phyloP scores from a whole-genome alignment of 495 filamentous ascomycete genomes.

The Aspergillus haitiensis region DNA sequence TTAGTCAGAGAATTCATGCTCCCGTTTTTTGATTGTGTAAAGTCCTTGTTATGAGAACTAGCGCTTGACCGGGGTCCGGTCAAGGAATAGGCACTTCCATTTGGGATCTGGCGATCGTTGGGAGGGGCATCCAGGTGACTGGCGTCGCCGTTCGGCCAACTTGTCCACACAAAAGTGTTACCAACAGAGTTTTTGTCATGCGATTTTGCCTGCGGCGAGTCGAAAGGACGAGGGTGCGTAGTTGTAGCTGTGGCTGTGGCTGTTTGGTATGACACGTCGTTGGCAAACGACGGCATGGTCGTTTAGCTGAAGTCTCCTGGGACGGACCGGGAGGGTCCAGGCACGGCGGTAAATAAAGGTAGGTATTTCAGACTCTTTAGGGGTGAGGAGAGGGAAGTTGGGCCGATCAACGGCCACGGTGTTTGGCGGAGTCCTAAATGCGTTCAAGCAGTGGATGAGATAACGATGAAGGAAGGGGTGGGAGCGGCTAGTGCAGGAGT shows the following conservation, averaged over 20 bases:
- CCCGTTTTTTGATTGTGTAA: slow-evolving; percentile 51
- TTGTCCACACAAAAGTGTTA: slow-evolving; percentile 51
- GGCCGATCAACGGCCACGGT: neutral
- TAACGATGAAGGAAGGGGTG: slow-evolving; percentile 17
- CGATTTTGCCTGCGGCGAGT: slow-evolving; percentile 42
- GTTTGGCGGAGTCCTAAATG: slow-evolving; percentile 3
- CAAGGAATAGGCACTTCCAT: slow-evolving; percentile 49
- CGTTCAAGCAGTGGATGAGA: slow-evolving; percentile 9
- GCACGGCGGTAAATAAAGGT: neutral
- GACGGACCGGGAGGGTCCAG: slow-evolving; percentile 4
- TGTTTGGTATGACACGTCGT: slow-evolving; percentile 39
- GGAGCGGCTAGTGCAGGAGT: slow-evolving; percentile 11
- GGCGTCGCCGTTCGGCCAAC: slow-evolving; percentile 47
- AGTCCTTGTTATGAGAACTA: slow-evolving; percentile 52
- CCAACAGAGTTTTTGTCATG: slow-evolving; percentile 50
- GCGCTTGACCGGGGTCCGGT: slow-evolving; percentile 50
- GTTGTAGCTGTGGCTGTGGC: slow-evolving; percentile 35
- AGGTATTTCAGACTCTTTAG: no score
- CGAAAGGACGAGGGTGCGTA: slow-evolving; percentile 42
- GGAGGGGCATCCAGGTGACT: slow-evolving; percentile 37
- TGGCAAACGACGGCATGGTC: slow-evolving; percentile 48
- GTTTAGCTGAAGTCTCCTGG: neutral
- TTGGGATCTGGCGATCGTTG: slow-evolving; percentile 40
- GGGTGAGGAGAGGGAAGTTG: neutral
- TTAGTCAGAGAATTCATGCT: slow-evolving; percentile 54